Evolutionary conservation across 495 filamentous ascomycete species (phyloP).

Genomic region (Aspergillus cavernicola): DNA sequence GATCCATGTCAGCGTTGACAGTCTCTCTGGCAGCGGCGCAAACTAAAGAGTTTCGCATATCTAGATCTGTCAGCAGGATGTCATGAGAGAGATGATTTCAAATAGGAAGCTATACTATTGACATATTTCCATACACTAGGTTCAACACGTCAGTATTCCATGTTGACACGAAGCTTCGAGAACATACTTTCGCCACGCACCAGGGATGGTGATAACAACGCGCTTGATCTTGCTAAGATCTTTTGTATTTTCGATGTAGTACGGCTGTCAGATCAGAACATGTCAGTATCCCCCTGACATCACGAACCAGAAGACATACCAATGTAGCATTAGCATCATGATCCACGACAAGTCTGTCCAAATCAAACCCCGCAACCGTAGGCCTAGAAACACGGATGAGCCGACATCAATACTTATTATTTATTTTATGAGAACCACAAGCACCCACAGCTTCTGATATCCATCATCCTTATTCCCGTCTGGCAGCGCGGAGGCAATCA

Average conservation of each 20-base stretch:
- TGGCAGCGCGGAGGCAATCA: background rate
- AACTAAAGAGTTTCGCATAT: background rate
- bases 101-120: background rate
- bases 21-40: background rate
- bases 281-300: background rate
- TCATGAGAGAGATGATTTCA: no score
- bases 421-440: background rate
- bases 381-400: background rate
- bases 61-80: background rate
- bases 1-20: slow-evolving; percentile 1
- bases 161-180: no score
- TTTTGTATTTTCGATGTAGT: background rate
- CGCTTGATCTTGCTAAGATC: background rate
- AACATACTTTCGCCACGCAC: background rate
- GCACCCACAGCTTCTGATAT: background rate
- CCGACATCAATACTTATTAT: background rate
- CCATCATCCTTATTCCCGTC: background rate
- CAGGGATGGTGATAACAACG: background rate
- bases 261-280: background rate
- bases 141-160: background rate
- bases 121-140: background rate
- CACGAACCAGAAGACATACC: background rate
- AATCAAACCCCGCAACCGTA: background rate
- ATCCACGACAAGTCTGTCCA: background rate
- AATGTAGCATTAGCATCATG: background rate